These are phyloP conservation scores for Grigorovia transvaalensis DNA, from an alignment of 805 yeast species.

Conservation along the genomic window DNA sequence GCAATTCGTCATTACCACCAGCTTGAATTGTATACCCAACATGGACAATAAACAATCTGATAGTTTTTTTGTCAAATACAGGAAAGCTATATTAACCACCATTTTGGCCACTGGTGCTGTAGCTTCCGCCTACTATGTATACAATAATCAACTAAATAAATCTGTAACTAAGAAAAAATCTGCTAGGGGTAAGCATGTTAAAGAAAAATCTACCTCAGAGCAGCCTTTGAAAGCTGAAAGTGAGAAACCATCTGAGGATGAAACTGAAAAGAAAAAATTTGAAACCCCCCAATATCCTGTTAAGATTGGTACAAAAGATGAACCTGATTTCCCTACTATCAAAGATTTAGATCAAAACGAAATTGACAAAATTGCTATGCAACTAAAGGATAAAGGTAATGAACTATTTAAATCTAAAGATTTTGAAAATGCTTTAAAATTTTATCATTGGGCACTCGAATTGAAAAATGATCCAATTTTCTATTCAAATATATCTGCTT, in stretches of 20 bases:
- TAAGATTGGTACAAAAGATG: slow-evolving; percentile 46
- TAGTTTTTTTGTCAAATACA: slow-evolving; percentile 31
- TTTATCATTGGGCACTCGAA: slow-evolving; percentile 67
- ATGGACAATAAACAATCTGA: not conserved
- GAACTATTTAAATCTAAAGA: slow-evolving; percentile 59
- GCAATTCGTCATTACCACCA: too few relatives aligned
- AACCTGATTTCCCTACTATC: slow-evolving; percentile 44
- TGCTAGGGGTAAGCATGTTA: slow-evolving; percentile 1
- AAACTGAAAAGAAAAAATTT: slow-evolving; percentile 72
- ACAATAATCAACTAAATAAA: slow-evolving; percentile 31
- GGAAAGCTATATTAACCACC: slow-evolving; percentile 52
- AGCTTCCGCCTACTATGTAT: slow-evolving; percentile 45
- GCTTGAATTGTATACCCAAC: not conserved
- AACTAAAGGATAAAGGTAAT: slow-evolving; percentile 87
- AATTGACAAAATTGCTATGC: slow-evolving; percentile 55
- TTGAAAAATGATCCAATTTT: slow-evolving; percentile 77
- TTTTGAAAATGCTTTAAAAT: slow-evolving; percentile 65
- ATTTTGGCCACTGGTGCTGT: slow-evolving; percentile 57
- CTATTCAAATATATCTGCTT: slow-evolving; percentile 94
- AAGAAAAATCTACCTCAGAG: slow-evolving; percentile 9
- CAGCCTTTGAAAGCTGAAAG: slow-evolving; percentile 69
- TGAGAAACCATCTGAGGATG: slow-evolving; percentile 49
- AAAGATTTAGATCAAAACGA: slow-evolving; percentile 38
- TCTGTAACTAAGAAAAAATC: not conserved
- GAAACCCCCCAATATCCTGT: slow-evolving; percentile 33